Conservation (phyloP, 129 eudicot genomes). For the Gnaphalium uliginosum region DNA sequence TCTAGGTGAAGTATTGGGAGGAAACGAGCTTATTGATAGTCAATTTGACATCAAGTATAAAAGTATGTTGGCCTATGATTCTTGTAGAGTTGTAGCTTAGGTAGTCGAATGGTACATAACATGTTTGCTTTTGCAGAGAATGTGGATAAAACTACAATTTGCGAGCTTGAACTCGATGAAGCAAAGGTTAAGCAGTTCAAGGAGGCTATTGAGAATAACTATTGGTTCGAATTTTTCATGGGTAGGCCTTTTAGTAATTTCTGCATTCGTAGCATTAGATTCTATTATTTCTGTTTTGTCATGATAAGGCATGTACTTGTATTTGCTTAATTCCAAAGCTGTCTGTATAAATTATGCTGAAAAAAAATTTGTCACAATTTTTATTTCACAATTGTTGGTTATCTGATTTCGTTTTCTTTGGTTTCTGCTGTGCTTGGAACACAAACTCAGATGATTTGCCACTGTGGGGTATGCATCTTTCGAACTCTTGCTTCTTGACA, state of each 20-base stretch:
- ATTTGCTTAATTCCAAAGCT: not conserved
- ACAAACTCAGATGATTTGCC: slow-evolving; percentile 76
- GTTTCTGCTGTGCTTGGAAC: slow-evolving; percentile 35
- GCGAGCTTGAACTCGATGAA: slow-evolving; percentile 83
- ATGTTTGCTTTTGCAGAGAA: slow-evolving; percentile 53
- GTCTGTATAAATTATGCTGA: not conserved
- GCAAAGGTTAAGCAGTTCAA: slow-evolving; percentile 78
- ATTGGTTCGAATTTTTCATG: slow-evolving; percentile 98
- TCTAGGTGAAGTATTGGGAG: slow-evolving; percentile 94
- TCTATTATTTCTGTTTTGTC: not conserved
- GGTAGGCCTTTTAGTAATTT: slow-evolving; percentile 47
- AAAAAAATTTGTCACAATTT: slow-evolving; percentile 6
- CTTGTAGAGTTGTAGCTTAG: slow-evolving; percentile 7
- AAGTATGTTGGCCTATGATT: slow-evolving; percentile 47
- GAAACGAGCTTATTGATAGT: slow-evolving; percentile 91
- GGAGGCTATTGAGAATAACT: slow-evolving; percentile 92
- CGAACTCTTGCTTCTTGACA: slow-evolving; percentile 1
- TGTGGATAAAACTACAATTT: slow-evolving; percentile 67
- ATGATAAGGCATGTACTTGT: not conserved
- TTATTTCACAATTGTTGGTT: not conserved
- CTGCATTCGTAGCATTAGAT: not conserved
- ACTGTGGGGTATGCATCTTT: slow-evolving; percentile 77
- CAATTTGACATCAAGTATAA: slow-evolving; percentile 69
- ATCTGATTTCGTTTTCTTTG: slow-evolving; percentile 34
- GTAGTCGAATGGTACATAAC: slow-evolving; percentile 18